These are phyloP conservation scores for Allantophomopsis lycopodina DNA, from an alignment of 2,329 filamentous ascomycete species.

Conservation along the genomic window DNA sequence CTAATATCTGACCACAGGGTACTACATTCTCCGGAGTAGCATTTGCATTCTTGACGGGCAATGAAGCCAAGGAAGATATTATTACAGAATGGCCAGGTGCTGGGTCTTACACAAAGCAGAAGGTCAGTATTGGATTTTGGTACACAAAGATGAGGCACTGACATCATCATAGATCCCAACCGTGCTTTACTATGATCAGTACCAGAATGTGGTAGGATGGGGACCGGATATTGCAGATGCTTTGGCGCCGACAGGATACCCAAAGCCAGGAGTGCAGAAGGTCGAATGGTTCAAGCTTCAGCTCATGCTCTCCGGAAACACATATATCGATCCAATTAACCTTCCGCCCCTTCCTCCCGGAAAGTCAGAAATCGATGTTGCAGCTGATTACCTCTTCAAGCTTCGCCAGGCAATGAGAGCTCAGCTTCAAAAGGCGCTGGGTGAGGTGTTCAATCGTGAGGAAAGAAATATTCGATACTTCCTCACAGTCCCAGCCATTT, in stretches of 20 bases:
- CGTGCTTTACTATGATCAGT: constrained; percentile 98
- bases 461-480: constrained; percentile 98
- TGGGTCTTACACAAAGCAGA: constrained; percentile 96
- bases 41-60: constrained; percentile 87
- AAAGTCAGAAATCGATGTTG: constrained; percentile 97
- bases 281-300: constrained; percentile 99
- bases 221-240: constrained; percentile 96
- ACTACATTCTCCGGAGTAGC: constrained; percentile 97
- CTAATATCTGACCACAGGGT: constrained; percentile 38
- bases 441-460: constrained; percentile 95
- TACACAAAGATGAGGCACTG: constrained; percentile 4
- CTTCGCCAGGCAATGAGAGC: constrained; percentile 93
- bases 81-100: constrained; percentile 98
- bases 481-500: constrained; percentile 95
- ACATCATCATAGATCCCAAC: constrained; percentile 65
- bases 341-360: constrained; percentile 90
- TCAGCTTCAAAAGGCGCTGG: constrained; percentile 88
- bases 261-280: constrained; percentile 95
- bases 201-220: constrained; percentile 99
- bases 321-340: constrained; percentile 98
- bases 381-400: constrained; percentile 98
- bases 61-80: constrained; percentile 94
- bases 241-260: constrained; percentile 89
- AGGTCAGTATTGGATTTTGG: constrained; percentile 40
- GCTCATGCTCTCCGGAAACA: constrained; percentile 96